Percentiles rank a stretch among this genome's conserved stretches.
Evolutionary conservation across 805 yeast genomes (phyloP).

Genomic region (Candida ascalaphidarum): DNA sequence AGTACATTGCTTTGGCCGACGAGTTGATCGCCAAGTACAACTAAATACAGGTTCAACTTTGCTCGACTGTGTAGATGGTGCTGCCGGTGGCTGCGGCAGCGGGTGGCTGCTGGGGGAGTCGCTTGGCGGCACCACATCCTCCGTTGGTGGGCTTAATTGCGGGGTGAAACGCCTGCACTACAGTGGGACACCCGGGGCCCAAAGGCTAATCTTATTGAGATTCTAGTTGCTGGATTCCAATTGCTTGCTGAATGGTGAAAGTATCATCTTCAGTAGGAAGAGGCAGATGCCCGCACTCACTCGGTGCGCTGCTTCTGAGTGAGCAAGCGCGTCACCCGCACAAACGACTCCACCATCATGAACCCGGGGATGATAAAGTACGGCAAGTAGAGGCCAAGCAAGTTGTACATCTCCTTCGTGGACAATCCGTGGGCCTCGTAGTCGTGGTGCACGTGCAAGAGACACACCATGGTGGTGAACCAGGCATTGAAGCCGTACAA

Average conservation of each 20-base stretch:
- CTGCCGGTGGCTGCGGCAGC: too few relatives aligned
- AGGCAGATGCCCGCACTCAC: too few relatives aligned
- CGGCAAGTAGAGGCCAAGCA: conserved; percentile 57
- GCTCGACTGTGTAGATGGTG: too few relatives aligned
- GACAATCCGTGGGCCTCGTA: conserved; percentile 31
- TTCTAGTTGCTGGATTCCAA: too few relatives aligned
- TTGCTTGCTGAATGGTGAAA: too few relatives aligned
- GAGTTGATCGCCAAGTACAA: conserved; percentile 44
- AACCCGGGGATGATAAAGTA: conserved; percentile 56
- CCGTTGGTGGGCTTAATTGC: too few relatives aligned
- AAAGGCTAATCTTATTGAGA: too few relatives aligned
- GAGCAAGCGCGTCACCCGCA: conserved; percentile 4
- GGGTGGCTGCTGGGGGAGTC: too few relatives aligned
- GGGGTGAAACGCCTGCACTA: too few relatives aligned
- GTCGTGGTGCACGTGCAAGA: conserved; percentile 36
- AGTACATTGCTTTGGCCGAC: conserved; percentile 64
- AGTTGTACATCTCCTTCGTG: conserved; percentile 25
- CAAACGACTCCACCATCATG: conserved; percentile 39
- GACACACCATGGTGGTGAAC: conserved; percentile 69
- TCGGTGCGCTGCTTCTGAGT: not conserved
- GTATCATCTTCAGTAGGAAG: too few relatives aligned
- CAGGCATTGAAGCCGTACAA: conserved; percentile 80
- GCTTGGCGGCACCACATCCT: too few relatives aligned
- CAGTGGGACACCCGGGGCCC: too few relatives aligned
- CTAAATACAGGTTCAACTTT: conserved; percentile 5